Conservation (phyloP, 2,329 filamentous ascomycete genomes). For the Alternaria ethzedia region DNA sequence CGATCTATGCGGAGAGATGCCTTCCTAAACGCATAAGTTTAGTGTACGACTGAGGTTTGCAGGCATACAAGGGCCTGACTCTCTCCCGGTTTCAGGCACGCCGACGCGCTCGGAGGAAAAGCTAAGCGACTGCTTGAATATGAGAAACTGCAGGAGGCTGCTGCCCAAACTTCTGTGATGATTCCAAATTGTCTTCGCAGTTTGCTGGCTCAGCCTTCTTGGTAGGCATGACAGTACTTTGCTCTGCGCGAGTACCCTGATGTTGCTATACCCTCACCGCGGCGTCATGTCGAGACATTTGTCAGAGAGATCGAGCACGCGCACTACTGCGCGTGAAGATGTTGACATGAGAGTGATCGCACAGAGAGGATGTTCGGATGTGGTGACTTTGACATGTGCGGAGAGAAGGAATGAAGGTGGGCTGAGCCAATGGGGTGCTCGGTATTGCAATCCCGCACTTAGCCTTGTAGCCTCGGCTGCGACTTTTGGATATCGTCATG, state of each 20-base stretch:
- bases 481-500: slow-evolving; percentile 34
- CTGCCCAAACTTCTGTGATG: not conserved
- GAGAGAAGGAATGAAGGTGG: not conserved
- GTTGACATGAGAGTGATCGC: not conserved
- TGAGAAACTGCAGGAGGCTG: not conserved
- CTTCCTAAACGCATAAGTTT: slow-evolving; percentile 48
- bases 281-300: not conserved
- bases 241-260: not conserved
- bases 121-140: not conserved
- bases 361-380: not conserved
- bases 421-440: slow-evolving; percentile 27
- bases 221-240: not conserved
- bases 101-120: slow-evolving; percentile 10
- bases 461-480: slow-evolving; percentile 34
- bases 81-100: slow-evolving; percentile 42
- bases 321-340: not conserved
- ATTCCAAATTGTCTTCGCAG: not conserved
- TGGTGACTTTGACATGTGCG: not conserved
- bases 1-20: slow-evolving; percentile 25
- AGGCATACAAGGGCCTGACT: slow-evolving; percentile 33
- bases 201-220: not conserved
- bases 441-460: slow-evolving; percentile 30
- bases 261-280: not conserved
- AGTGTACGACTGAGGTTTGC: slow-evolving; percentile 36
- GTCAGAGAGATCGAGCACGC: not conserved